A percentile compares a stretch with the other conserved stretches of the same genome.
Conservation (phyloP, 352 stramenopile species). For the Phytophthora podocarpi region DNA sequence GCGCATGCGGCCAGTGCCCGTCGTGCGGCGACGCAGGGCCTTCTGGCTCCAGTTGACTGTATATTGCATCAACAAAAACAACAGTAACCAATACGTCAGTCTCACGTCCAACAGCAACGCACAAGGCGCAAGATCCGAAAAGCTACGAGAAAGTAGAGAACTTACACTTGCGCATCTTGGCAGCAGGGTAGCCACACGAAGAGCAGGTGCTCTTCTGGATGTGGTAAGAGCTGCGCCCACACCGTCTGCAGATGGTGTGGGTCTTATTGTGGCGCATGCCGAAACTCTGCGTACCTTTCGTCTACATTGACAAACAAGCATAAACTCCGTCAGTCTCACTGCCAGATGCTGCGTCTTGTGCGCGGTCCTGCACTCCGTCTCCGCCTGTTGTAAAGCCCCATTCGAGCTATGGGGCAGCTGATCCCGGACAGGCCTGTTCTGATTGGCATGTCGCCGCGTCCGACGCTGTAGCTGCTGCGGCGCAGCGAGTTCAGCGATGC, state of each 20-base stretch:
- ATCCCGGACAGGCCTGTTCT: slow-evolving; percentile 3
- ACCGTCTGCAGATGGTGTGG: slow-evolving; percentile 99
- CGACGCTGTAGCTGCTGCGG: slow-evolving; percentile 11
- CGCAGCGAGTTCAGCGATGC: neutral
- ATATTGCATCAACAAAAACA: neutral
- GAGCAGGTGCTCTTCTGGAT: slow-evolving; percentile 99
- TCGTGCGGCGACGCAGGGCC: slow-evolving; percentile 96
- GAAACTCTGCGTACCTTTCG: slow-evolving; percentile 99
- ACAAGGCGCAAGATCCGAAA: neutral
- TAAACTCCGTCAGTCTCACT: slow-evolving; percentile 20
- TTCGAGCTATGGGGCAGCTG: neutral
- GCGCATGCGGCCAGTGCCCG: slow-evolving; percentile 97
- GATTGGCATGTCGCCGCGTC: neutral
- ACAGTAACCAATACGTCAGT: neutral
- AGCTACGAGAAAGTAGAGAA: slow-evolving; percentile 8
- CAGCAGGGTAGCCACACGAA: slow-evolving; percentile 98
- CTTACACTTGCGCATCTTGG: slow-evolving; percentile 98
- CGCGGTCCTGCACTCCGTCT: slow-evolving; percentile 3
- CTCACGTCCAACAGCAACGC: too few relatives aligned
- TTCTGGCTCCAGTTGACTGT: slow-evolving; percentile 98
- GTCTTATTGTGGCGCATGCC: slow-evolving; percentile 99
- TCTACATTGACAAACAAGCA: slow-evolving; percentile 80
- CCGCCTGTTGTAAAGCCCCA: neutral
- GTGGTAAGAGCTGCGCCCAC: slow-evolving; percentile 99
- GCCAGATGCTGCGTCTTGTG: neutral